Conservation (phyloP, 208 protist species). For the Trypanosoma cruzi region DNA sequence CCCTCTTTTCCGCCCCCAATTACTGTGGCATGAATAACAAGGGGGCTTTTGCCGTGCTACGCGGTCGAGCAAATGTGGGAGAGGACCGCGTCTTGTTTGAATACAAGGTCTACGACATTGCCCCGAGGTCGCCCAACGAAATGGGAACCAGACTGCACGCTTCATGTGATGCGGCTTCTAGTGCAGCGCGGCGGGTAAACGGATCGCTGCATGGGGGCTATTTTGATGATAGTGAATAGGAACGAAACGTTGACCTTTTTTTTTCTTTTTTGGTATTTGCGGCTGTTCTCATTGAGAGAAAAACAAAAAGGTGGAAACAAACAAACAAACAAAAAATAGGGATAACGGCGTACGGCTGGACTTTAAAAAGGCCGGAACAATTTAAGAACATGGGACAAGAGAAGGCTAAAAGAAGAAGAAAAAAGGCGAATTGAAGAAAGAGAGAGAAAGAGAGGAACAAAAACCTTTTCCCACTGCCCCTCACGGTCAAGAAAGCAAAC, state of each 20-base stretch:
- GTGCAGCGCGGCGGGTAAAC: background rate
- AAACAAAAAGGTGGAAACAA: no score
- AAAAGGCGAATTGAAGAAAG: no score
- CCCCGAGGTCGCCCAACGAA: background rate
- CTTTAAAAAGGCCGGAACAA: no score
- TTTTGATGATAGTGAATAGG: background rate
- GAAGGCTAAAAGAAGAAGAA: no score
- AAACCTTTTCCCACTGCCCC: no score
- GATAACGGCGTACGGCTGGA: no score
- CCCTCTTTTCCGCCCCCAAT: slow-evolving; percentile 88
- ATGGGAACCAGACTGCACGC: background rate
- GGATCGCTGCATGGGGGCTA: background rate
- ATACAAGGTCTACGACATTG: slow-evolving; percentile 60
- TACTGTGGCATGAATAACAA: slow-evolving; percentile 84
- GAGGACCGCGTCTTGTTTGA: slow-evolving; percentile 59
- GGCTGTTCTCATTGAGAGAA: no score
- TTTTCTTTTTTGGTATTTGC: no score
- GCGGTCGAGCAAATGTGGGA: slow-evolving; percentile 39
- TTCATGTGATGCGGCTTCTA: slow-evolving; percentile 21
- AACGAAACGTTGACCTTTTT: background rate
- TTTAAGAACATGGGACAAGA: no score
- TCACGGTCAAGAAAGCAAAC: no score
- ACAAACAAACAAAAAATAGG: no score
- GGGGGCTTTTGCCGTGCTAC: slow-evolving; percentile 70
- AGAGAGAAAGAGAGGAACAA: no score